Base-by-base conservation (phyloP, 768 basidiomycete species). In the Boletus vermiculosoides region DNA sequence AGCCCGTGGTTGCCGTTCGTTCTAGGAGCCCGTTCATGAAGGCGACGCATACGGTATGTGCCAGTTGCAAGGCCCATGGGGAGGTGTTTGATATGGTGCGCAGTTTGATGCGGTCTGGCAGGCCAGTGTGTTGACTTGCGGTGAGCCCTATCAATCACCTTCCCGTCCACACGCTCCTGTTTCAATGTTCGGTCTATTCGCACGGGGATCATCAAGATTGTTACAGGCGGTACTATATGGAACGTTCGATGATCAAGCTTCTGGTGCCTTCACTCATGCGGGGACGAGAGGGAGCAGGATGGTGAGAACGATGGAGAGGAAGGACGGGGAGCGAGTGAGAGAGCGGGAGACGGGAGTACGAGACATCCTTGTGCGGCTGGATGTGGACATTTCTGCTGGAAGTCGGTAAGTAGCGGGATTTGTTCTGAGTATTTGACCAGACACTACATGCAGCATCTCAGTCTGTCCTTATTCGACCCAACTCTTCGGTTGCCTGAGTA, bases 121-220 rank as follows among this genome's bases (percentile, higher is more conserved):
- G 25, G 40, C 33, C 3, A 7, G 46, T 9, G 42, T 47, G 54
- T 53, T 64, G 44, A 62, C 33, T 15, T 22, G 8, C 20, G 30
- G 11, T 2, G 9, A 31, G 4, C 16, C 6, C 18, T 31, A 6
- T 16, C 58, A 92, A 91, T 69, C 92, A 84, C 52, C 81, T 93
- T 30, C 91, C 92, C 4, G 88, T 92, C 16, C 83, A 81, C 30
- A 75, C 81, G 0, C 74, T 91, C 5, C 71, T 90, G 3, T 87
- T 92, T 66, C 84, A 86, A 50, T 93, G 92, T 68, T 80, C 87
- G 1, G 73, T 88, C 2, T 94, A 92, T 66, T 74, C 80, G 42
- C 92, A 94, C 59, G 92, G 92, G 0, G 91, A 90, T 0, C 92
- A 94, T 61, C 86, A 87, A 61, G 78, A 80, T 20, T 94, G 92